Percentiles rank a stretch among this genome's conserved stretches.
These are phyloP conservation scores for Fusarium citri DNA, from an alignment of 2,329 filamentous ascomycete species.

Conservation along the genomic window DNA sequence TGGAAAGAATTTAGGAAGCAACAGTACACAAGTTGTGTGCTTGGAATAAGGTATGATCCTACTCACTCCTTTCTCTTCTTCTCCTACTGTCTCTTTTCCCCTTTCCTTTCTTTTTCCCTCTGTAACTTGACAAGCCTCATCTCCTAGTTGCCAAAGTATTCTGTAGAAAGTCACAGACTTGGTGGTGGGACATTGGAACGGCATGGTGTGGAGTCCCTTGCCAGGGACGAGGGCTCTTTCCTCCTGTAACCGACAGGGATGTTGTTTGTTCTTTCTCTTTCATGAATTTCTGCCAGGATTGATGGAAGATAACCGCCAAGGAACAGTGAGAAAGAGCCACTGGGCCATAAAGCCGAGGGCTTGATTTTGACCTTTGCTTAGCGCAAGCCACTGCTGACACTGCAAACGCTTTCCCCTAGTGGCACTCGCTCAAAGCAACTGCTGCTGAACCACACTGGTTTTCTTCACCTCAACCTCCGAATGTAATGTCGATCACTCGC, in stretches of 20 bases:
- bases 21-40: not conserved
- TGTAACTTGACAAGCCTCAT: not conserved
- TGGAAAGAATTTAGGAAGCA: not conserved
- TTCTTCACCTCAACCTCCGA: constrained; percentile 24
- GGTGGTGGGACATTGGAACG: not conserved
- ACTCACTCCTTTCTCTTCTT: not conserved
- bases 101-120: not conserved
- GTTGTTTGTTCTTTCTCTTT: not conserved
- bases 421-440: constrained; percentile 5
- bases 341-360: constrained; percentile 3
- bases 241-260: constrained; percentile 27
- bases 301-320: constrained; percentile 22
- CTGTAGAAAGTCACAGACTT: not conserved
- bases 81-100: not conserved
- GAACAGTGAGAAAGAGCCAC: constrained; percentile 11
- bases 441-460: not conserved
- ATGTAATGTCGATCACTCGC: constrained; percentile 34
- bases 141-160: not conserved
- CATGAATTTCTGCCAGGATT: constrained; percentile 16
- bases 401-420: constrained; percentile 19
- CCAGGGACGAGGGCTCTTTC: constrained; percentile 21
- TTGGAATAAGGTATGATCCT: not conserved
- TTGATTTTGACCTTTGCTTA: constrained; percentile 25
- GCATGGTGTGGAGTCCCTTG: constrained; percentile 33
- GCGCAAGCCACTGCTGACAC: constrained; percentile 20